Conservation (phyloP, 306 rosid species). For the Castanea sativa region DNA sequence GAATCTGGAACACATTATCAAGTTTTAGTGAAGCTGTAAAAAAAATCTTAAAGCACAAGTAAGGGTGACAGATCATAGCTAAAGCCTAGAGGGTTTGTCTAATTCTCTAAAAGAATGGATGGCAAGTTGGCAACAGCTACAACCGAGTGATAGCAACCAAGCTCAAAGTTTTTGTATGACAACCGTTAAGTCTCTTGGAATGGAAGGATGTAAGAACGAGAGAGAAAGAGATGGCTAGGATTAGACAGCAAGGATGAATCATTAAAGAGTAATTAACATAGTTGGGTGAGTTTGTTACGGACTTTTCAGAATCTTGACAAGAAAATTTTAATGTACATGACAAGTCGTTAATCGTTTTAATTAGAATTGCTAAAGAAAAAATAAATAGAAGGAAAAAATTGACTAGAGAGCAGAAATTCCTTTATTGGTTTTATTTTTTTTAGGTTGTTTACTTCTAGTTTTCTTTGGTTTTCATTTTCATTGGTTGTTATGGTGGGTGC, state of each 20-base stretch:
- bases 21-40: not conserved
- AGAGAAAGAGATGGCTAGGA: slow-evolving; percentile 17
- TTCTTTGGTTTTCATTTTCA: slow-evolving; percentile 46
- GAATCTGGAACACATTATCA: not conserved
- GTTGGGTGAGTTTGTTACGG: slow-evolving; percentile 75
- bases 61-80: not conserved
- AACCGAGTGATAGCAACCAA: slow-evolving; percentile 15
- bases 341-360: slow-evolving; percentile 1
- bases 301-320: slow-evolving; percentile 38
- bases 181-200: slow-evolving; percentile 40
- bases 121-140: slow-evolving; percentile 24
- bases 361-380: not conserved
- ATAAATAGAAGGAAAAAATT: slow-evolving; percentile 15
- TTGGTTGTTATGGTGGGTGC: slow-evolving; percentile 48
- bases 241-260: slow-evolving; percentile 52
- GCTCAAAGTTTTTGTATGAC: not conserved
- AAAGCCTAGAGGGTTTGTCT: not conserved
- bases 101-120: slow-evolving; percentile 18
- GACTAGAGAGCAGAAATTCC: slow-evolving; percentile 30
- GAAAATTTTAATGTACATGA: not conserved
- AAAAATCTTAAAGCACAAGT: slow-evolving; percentile 36
- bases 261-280: not conserved
- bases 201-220: slow-evolving; percentile 15
- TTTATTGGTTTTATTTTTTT: not conserved
- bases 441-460: slow-evolving; percentile 17